These are phyloP conservation scores for Phaeoacremonium minimum DNA, from an alignment of 2,329 filamentous ascomycete species.

Conservation along the genomic window DNA sequence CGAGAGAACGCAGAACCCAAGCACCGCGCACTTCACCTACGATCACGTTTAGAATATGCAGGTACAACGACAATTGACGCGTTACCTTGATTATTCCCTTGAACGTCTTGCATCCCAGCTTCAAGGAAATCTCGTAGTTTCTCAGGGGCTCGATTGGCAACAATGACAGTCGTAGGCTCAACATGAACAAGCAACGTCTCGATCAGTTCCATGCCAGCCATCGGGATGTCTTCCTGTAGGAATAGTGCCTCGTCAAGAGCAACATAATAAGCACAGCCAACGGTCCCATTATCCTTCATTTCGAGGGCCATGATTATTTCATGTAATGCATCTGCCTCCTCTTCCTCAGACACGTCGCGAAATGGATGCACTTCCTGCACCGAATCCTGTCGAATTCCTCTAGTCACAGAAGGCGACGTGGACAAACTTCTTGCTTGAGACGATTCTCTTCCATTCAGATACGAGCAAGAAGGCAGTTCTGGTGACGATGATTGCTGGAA, in stretches of 20 bases:
- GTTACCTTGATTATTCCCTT: slow-evolving; percentile 19
- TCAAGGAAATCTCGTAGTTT: slow-evolving; percentile 30
- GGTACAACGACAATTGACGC: not conserved
- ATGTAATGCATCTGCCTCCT: slow-evolving; percentile 33
- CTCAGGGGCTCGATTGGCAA: slow-evolving; percentile 42
- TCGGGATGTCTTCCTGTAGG: slow-evolving; percentile 71
- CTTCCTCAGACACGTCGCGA: slow-evolving; percentile 10
- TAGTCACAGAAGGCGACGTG: too few relatives aligned
- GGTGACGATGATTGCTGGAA: too few relatives aligned
- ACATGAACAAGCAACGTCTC: slow-evolving; percentile 53
- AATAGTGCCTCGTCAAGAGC: slow-evolving; percentile 65
- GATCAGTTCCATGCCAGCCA: slow-evolving; percentile 65
- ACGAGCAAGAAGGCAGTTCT: too few relatives aligned
- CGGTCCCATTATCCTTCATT: slow-evolving; percentile 60
- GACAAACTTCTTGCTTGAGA: too few relatives aligned
- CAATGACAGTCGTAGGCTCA: slow-evolving; percentile 51
- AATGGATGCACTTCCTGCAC: too few relatives aligned
- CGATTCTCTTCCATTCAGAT: too few relatives aligned
- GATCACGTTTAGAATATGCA: not conserved
- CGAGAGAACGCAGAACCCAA: slow-evolving; percentile 60
- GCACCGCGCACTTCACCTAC: slow-evolving; percentile 30
- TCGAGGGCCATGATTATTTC: slow-evolving; percentile 81
- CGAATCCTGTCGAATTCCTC: too few relatives aligned
- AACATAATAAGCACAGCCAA: slow-evolving; percentile 84
- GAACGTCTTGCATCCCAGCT: slow-evolving; percentile 23